phyloP scores from a whole-genome alignment of 2,329 filamentous ascomycete species.

The Alternaria sp. region DNA sequence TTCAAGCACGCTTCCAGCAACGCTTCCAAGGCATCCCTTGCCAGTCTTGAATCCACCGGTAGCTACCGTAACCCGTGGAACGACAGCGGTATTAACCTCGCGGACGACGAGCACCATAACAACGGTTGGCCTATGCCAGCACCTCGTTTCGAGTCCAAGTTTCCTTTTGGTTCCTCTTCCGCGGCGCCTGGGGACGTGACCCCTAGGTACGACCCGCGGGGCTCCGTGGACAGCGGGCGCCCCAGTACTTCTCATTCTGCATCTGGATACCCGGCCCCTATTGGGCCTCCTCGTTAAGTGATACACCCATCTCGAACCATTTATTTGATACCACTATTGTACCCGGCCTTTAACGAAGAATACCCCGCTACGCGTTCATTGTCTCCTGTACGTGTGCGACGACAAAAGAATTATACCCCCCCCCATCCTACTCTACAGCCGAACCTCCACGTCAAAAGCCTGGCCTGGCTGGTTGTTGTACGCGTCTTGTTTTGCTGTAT shows the following conservation, averaged over 20 bases:
- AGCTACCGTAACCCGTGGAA: conserved; percentile 99
- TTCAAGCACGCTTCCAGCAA: conserved; percentile 88
- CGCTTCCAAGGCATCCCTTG: conserved; percentile 93
- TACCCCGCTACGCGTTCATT: conserved; percentile 44
- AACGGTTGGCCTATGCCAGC: conserved; percentile 53
- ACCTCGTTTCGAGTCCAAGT: conserved; percentile 64
- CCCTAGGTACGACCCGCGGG: conserved; percentile 81
- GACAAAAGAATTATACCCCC: conserved; percentile 56
- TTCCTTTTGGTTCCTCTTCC: conserved; percentile 65
- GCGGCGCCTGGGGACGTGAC: conserved; percentile 77
- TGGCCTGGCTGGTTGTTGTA: conserved; percentile 42
- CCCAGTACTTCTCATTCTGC: conserved; percentile 95
- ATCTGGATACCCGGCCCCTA: conserved; percentile 94
- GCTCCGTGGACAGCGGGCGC: conserved; percentile 88
- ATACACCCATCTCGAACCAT: conserved; percentile 44
- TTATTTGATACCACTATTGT: conserved; percentile 43
- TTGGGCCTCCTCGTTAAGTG: conserved; percentile 86
- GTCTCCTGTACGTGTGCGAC: conserved; percentile 43
- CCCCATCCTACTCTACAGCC: conserved; percentile 45
- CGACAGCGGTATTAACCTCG: conserved; percentile 92
- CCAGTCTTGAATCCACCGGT: conserved; percentile 93
- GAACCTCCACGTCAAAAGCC: conserved; percentile 45
- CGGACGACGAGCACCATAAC: conserved; percentile 74
- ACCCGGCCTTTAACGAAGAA: conserved; percentile 50
- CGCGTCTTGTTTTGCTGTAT: conserved; percentile 27